Evolutionary conservation across 805 yeast species (phyloP).

Genomic region (Myxozyma geophila): DNA sequence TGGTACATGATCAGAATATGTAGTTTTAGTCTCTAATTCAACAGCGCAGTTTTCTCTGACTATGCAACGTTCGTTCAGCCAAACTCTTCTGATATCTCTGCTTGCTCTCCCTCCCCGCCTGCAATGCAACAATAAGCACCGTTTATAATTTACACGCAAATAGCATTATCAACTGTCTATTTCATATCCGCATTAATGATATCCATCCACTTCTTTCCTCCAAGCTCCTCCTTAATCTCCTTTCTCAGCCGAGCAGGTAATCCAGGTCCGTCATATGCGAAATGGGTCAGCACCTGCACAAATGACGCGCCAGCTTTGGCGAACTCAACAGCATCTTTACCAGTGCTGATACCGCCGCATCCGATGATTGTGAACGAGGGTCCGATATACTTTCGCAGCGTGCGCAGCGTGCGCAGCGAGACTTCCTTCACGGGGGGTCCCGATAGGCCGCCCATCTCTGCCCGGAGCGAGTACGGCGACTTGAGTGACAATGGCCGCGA

Average conservation of each 20-base stretch:
- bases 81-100: no score
- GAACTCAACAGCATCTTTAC: slow-evolving; percentile 86
- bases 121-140: no score
- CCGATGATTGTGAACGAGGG: slow-evolving; percentile 80
- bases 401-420: slow-evolving; percentile 69
- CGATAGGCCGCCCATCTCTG: slow-evolving; percentile 84
- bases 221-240: slow-evolving; percentile 66
- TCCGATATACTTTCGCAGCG: slow-evolving; percentile 76
- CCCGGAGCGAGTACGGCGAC: slow-evolving; percentile 52
- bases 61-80: no score
- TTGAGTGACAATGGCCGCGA: slow-evolving; percentile 71
- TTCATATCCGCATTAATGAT: slow-evolving; percentile 64
- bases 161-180: neutral
- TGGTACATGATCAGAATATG: neutral
- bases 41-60: no score
- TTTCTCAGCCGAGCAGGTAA: slow-evolving; percentile 64
- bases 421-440: slow-evolving; percentile 89
- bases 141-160: neutral
- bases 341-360: slow-evolving; percentile 91
- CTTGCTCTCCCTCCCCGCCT: no score
- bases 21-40: neutral
- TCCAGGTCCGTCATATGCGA: slow-evolving; percentile 93
- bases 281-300: slow-evolving; percentile 84
- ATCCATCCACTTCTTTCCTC: slow-evolving; percentile 83
- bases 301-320: slow-evolving; percentile 94